Base-by-base conservation (phyloP, 441 rosid species). In the Populus hybrid region DNA sequence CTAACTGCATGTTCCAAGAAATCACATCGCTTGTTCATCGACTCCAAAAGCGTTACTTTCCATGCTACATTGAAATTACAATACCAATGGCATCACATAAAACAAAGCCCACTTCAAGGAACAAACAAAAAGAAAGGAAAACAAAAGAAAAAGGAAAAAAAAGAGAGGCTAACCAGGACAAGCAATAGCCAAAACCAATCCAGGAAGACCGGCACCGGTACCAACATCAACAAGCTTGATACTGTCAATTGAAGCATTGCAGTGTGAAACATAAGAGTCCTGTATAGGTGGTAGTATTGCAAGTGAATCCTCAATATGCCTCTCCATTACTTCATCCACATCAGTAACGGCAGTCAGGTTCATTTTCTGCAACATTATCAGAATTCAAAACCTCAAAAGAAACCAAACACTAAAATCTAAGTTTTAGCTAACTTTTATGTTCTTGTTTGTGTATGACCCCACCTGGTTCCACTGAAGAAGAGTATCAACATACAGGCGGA, bases 401-500 rank as follows among this genome's bases (percentile, higher is more conserved):
- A 61, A 64, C 29, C 36, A 59, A 69, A 2, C 38, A 63, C 59
- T 33, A 18, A n/a, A 66, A 12, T 50, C 64, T 53, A 4, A 7
- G 31, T 53, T 53, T 16, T 29, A 29, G 31, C 31, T 29, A 53
- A 29, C 31, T 29, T 29, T 29, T 29, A 29, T 29, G 31, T 29
- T 29, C 31, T 29, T 29, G 31, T 29, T 20, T 40, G 76, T 61
- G 59, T 78, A 7, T 71, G 72, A 61, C 67, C 31, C 16, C 71
- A 94, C 97, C 95, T 91, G 91, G 88, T 95, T 95, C 97, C 96
- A 93, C 16, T 90, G 87, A 20, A 92, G 94, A 74, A 93, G 93
- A 7, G 93, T 77, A 31, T 91, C 91, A 9, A 95, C 88, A 68
- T 92, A 93, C 40, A 84, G 87, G 74, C 40, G 91, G 75, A 93